A percentile compares a stretch with the other conserved stretches of the same genome.
phyloP scores from a whole-genome alignment of 306 rosid genomes.

The Morella rubra region DNA sequence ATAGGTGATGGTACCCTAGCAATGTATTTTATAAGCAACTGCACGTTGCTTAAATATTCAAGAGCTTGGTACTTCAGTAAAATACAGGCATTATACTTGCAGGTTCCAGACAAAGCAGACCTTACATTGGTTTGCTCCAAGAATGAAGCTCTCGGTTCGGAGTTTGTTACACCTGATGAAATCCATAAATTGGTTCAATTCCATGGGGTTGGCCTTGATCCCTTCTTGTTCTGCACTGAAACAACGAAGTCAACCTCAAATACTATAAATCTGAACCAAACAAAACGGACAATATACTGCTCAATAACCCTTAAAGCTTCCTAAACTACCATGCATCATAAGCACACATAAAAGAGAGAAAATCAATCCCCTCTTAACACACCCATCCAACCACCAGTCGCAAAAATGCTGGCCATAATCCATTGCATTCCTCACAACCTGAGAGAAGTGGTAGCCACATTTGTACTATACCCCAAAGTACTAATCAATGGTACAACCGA shows the following conservation, averaged over 20 bases:
- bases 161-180: conserved; percentile 52
- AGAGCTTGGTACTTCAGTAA: background rate
- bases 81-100: conserved; percentile 13
- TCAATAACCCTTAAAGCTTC: too few species aligned
- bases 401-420: background rate
- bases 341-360: too few species aligned
- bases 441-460: too few species aligned
- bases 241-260: conserved; percentile 29
- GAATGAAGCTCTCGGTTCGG: conserved; percentile 52
- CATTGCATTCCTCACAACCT: background rate
- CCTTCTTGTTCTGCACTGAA: conserved; percentile 74
- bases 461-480: too few species aligned
- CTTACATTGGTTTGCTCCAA: conserved; percentile 60
- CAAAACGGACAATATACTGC: background rate
- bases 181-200: conserved; percentile 44
- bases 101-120: conserved; percentile 12
- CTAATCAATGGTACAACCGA: too few species aligned
- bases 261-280: conserved; percentile 18
- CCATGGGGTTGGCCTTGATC: conserved; percentile 46
- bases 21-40: too few species aligned
- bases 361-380: too few species aligned
- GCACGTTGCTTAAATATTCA: background rate
- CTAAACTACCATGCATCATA: too few species aligned
- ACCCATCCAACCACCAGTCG: too few species aligned
- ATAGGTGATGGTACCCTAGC: background rate